Base-by-base conservation (phyloP, 768 basidiomycete species). In the Stropharia rugosoannulata region DNA sequence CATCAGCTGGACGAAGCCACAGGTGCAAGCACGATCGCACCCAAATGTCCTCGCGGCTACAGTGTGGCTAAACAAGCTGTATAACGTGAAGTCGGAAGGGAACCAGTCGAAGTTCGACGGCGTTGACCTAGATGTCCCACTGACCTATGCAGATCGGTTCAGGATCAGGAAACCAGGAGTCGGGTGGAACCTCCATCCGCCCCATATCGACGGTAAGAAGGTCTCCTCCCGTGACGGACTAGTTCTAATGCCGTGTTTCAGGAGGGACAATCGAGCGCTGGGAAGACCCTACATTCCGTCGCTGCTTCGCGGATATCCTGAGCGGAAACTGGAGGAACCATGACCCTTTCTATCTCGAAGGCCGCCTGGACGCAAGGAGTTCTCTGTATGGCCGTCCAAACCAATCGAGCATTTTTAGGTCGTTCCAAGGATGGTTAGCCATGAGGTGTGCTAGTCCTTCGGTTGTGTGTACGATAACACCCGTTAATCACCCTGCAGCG, bases 401-500 rank as follows among this genome's bases (percentile, higher is more conserved):
- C 54, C 83, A 80, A 68, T 75, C 79, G 19, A 81, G 68, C 54
- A 74, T 82, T 6, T 82, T 84, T 64, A 73, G 81, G 49, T 83
- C 85, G 2, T 91, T 86, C 73, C 89, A 90, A 62, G 89, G 88
- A n/a, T 91, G 89, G 89, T 67, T 88, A 12, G 78, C 87, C 1
- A 74, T 87, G 75, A 85, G 83, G 84, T 87, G 43, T 3, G 63
- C 54, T 51, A 55, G 15, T 15, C 9, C 22, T 47, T 42, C 3
- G 5, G 35, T 16, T 49, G n/a, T 2, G 1, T 5, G 13, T 11
- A 25, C 18, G 8, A 16, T 11, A 32, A 9, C 43, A 36, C 44
- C 11, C 6, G 43, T 11, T 45, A 13, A 42, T 27, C 16, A 11
- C 22, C 18, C n/a, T 25, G 16, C 50, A 85, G 82, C 58, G 81